Conservation (phyloP, 257 asterid species). For the Euphrasia confusa region DNA sequence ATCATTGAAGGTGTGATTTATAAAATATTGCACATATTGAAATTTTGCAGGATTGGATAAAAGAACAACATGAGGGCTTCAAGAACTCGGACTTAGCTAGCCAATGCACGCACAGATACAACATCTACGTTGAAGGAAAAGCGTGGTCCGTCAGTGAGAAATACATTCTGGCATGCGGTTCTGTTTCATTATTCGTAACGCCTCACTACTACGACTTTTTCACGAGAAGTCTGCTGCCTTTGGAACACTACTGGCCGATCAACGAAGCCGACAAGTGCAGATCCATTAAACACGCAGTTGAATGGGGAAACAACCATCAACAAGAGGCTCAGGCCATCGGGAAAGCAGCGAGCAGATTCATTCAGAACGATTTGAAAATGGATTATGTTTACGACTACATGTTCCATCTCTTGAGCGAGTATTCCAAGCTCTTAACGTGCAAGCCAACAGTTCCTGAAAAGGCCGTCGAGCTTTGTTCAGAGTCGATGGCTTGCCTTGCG, state of each 20-base stretch:
- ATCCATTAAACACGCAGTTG: conserved; percentile 77
- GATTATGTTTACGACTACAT: conserved; percentile 81
- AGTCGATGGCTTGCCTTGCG: conserved; percentile 57
- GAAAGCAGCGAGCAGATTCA: conserved; percentile 49
- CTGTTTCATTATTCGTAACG: conserved; percentile 51
- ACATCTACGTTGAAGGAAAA: conserved; percentile 81
- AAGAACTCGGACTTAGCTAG: conserved; percentile 65
- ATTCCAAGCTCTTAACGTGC: conserved; percentile 64
- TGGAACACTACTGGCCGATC: conserved; percentile 86
- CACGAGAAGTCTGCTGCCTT: conserved; percentile 73
- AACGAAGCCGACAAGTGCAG: conserved; percentile 58
- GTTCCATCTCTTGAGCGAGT: conserved; percentile 65
- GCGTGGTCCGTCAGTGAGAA: conserved; percentile 98
- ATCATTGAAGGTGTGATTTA: too few relatives aligned
- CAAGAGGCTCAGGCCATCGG: conserved; percentile 66
- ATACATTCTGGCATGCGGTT: conserved; percentile 83
- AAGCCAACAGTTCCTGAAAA: conserved; percentile 50
- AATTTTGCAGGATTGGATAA: conserved; percentile 40
- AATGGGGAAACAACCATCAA: conserved; percentile 73
- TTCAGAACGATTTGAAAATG: conserved; percentile 51
- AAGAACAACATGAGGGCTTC: conserved; percentile 55
- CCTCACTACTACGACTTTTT: conserved; percentile 76
- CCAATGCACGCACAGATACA: conserved; percentile 75
- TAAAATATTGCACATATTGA: too few relatives aligned
- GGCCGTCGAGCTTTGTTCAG: conserved; percentile 68